These are phyloP conservation scores for Lantana camara DNA, from an alignment of 257 asterid species.

Conservation along the genomic window DNA sequence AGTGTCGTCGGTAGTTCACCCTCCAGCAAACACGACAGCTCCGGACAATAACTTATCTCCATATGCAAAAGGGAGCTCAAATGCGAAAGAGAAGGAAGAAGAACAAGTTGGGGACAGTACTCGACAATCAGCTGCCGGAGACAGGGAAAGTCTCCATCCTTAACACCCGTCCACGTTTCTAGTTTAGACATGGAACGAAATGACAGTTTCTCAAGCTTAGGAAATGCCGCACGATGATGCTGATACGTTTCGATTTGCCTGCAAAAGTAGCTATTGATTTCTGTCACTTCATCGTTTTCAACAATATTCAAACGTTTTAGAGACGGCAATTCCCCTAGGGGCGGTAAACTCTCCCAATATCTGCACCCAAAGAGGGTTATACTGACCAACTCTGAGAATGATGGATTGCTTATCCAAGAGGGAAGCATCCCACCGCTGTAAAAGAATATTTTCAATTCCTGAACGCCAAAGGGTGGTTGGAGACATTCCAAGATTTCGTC, in stretches of 20 bases:
- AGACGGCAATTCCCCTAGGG: slow-evolving; percentile 37
- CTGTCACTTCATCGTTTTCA: slow-evolving; percentile 18
- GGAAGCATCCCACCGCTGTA: slow-evolving; percentile 28
- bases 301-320: slow-evolving; percentile 21
- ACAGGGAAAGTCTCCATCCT: slow-evolving; percentile 22
- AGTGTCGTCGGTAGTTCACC: slow-evolving; percentile 10
- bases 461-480: slow-evolving; percentile 16
- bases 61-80: too few species aligned
- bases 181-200: slow-evolving; percentile 30
- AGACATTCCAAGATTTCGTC: slow-evolving; percentile 28
- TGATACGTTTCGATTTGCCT: too few species aligned
- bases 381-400: slow-evolving; percentile 1
- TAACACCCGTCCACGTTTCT: slow-evolving; percentile 23
- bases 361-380: too few species aligned
- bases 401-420: slow-evolving; percentile 29
- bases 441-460: too few species aligned
- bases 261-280: too few species aligned
- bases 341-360: slow-evolving; percentile 25
- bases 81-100: too few species aligned
- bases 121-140: slow-evolving; percentile 14
- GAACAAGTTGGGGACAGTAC: slow-evolving; percentile 26
- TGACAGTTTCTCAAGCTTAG: slow-evolving; percentile 31
- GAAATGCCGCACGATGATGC: too few species aligned
- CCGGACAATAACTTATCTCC: slow-evolving; percentile 18
- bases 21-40: slow-evolving; percentile 20